A percentile compares a stretch with the other conserved stretches of the same genome.
phyloP scores from a whole-genome alignment of 1,284 basidiomycete genomes.

The Earliella scabrosa region DNA sequence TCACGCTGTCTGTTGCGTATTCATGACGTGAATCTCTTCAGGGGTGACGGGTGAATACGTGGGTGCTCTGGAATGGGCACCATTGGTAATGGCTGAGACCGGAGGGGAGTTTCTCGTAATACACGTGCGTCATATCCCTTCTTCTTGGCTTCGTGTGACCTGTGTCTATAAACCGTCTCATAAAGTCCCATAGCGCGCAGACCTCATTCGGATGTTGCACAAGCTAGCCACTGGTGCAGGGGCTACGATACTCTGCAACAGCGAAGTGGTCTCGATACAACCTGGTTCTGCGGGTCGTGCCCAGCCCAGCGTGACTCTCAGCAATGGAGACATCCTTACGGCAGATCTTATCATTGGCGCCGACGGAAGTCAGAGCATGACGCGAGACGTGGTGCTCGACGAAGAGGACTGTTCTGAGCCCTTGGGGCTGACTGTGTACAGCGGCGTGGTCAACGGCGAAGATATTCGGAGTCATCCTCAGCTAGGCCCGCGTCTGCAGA shows the following conservation, averaged over 20 bases:
- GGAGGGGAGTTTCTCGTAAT: constrained; percentile 55
- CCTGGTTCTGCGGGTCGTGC: constrained; percentile 25
- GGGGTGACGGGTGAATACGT: constrained; percentile 47
- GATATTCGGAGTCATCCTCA: constrained; percentile 26
- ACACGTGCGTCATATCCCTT: constrained; percentile 27
- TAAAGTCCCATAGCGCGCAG: constrained; percentile 41
- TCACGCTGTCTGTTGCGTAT: too few species aligned
- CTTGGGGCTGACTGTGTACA: constrained; percentile 23
- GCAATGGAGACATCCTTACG: constrained; percentile 39
- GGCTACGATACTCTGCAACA: constrained; percentile 43
- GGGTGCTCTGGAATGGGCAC: constrained; percentile 53
- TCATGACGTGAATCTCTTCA: constrained; percentile 33
- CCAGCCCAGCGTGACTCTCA: constrained; percentile 36
- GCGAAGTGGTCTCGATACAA: constrained; percentile 36
- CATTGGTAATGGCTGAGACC: constrained; percentile 55
- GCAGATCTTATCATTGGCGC: constrained; percentile 47
- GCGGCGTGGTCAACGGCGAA: constrained; percentile 18
- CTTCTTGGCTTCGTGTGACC: too few species aligned
- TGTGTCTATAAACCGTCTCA: too few species aligned
- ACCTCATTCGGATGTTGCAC: constrained; percentile 48
- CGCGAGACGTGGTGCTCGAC: constrained; percentile 33
- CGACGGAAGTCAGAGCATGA: constrained; percentile 39
- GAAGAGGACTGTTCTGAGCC: constrained; percentile 13
- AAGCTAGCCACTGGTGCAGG: constrained; percentile 45
- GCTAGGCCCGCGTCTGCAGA: constrained; percentile 14